Base-by-base conservation (phyloP, 1,284 basidiomycete species). In the Cryptococcus depauperatus region DNA sequence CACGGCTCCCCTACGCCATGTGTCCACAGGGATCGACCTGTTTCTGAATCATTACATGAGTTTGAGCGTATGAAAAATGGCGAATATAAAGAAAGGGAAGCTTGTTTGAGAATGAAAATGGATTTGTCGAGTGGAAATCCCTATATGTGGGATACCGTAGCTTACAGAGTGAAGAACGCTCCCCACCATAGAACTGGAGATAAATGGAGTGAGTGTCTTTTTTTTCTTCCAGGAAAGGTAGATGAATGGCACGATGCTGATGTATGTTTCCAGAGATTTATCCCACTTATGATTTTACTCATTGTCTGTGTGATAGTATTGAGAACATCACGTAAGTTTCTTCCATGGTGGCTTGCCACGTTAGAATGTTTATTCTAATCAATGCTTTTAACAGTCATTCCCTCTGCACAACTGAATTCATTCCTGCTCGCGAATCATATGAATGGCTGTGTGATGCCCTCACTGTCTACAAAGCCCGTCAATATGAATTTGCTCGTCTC, bases 131-230 rank as follows among this genome's bases (percentile, higher is more conserved):
- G 89, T 51, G 85, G 86, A 10, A 99, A 98, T 71, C 93, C 95
- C 21, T 91, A 93, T 73, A 97, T 99, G 93, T 99, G 95, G 95
- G 95, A 99, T 72, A 72, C 96, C 47, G 88, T 96, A 38, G 93
- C 93, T 14, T 99, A 98, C 68, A 83, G 95, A 28, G 89, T 97
- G 35, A 77, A 98, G 48, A 79, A 85, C 43, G 81, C 88, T 5
- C 80, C 86, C 32, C 95, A 99, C 71, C 93, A 98, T 68, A 82
- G 95, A 25, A 98, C 95, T 0, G 83, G 82, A 22, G 81, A 84
- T 68, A 85, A 84, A 59, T 99, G 95, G 95, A 87, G 57, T 77
- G 72, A 52, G 77, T 76, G 5, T 21, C n/a, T n/a, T n/a, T n/a
- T n/a, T n/a, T n/a, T n/a, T n/a, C n/a, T n/a, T n/a, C n/a, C n/a